Evolutionary conservation across 1,284 basidiomycete genomes (phyloP), one percentile per base, ranked within the genome.

Genomic region (Lentinus polychrous): DNA sequence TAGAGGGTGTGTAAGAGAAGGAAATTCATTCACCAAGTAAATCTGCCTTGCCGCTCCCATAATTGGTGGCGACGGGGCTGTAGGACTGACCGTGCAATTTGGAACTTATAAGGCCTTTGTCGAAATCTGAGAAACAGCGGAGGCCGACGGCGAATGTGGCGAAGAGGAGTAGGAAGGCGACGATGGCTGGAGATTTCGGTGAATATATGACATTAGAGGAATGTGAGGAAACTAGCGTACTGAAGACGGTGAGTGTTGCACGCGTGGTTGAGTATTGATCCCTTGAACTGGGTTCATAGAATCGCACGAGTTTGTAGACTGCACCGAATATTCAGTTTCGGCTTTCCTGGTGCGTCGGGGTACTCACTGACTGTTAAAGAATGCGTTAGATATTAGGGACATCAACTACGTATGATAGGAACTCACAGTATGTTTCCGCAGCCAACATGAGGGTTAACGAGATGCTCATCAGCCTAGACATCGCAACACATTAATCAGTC

Each of bases 261-360:
- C 86, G 73, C 14, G 87, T 90, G 18, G 84, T 81, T 18, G 66
- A 58, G 57, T 91, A 91, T 56, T 76, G 68, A 0, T 41, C 57
- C 39, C 66, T 55, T 6, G 83, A 81, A 7, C 57, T 53, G 7
- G 84, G 83, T 32, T 77, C 66, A 61, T 86, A 91, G 68, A 91
- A 86, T 24, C 88, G 79, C 49, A 83, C 77, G 22, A 91, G 75
- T 60, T 91, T 91, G 66, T 85, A 91, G 48, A 87, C 86, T 88
- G 49, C 33, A 50, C 17, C 42, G n/a, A 40, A 3, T 11, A 23
- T 32, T 39, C 8, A 27, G 43, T 46, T 22, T 37, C 8, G 11
- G 11, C 34, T 15, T 27, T 10, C 10, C 36, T 11, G 33, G 24
- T 39, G 17, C 12, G 10, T 14, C 27, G 27, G 27, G 10, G 33